Percentiles rank a stretch among this genome's conserved stretches.
Evolutionary conservation across 179 eudicot genomes (phyloP).

Genomic region (Silene coronaria): DNA sequence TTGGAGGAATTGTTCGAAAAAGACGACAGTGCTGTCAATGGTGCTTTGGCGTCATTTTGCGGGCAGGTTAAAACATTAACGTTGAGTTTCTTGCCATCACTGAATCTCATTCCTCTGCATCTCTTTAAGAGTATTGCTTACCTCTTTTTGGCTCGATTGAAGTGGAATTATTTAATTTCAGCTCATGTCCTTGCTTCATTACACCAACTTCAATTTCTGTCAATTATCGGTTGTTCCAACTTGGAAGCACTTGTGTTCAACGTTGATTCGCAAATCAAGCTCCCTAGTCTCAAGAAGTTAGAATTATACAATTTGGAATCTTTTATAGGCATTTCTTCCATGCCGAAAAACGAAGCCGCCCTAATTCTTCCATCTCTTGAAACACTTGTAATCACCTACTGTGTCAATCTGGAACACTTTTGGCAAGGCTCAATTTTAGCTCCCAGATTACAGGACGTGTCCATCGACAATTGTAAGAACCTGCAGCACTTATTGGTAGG

Average conservation of each 20-base stretch:
- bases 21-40: neutral
- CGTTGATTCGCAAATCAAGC: neutral
- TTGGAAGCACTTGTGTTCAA: neutral
- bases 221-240: neutral
- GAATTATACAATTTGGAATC: neutral
- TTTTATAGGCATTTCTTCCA: neutral
- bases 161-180: neutral
- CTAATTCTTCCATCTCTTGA: neutral
- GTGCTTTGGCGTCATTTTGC: neutral
- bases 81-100: neutral
- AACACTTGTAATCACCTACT: neutral
- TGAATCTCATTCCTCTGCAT: neutral
- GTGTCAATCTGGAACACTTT: neutral
- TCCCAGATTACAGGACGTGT: neutral
- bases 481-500: neutral
- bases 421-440: neutral
- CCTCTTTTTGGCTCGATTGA: neutral
- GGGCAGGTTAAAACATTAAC: neutral
- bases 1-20: neutral
- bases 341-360: neutral
- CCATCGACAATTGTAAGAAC: neutral
- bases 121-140: neutral
- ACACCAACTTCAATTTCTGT: neutral
- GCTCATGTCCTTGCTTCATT: neutral
- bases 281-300: neutral